A percentile compares a stretch with the other conserved stretches of the same genome.
Evolutionary conservation across 2,329 filamentous ascomycete genomes (phyloP).

Genomic region (Shiraia sp.): DNA sequence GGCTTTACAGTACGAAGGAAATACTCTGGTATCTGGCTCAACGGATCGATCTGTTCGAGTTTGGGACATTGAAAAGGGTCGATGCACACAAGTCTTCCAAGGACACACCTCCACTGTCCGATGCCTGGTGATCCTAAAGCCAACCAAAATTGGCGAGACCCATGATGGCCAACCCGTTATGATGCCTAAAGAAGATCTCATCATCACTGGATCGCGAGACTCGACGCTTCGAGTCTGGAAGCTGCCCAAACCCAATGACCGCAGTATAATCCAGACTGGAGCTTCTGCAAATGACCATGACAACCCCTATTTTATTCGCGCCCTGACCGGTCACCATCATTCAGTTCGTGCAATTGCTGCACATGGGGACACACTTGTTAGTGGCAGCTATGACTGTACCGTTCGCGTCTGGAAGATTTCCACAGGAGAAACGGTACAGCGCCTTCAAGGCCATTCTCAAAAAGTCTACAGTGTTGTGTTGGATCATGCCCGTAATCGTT

Average conservation of each 20-base stretch:
- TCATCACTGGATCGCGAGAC: constrained; percentile 95
- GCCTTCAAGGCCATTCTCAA: constrained; percentile 81
- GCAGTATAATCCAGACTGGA: constrained; percentile 76
- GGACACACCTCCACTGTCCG: constrained; percentile 97
- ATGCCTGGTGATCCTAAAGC: constrained; percentile 92
- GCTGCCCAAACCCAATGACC: constrained; percentile 78
- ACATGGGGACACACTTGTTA: constrained; percentile 92
- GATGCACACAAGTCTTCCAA: constrained; percentile 94
- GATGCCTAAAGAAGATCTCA: constrained; percentile 91
- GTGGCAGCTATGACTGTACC: constrained; percentile 93
- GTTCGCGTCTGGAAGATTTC: constrained; percentile 98
- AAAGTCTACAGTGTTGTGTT: constrained; percentile 98
- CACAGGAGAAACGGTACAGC: constrained; percentile 84
- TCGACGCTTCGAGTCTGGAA: constrained; percentile 94
- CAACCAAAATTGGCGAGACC: constrained; percentile 73
- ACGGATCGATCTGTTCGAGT: constrained; percentile 98
- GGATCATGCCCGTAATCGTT: constrained; percentile 87
- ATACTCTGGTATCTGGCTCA: constrained; percentile 91
- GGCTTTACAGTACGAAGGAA: constrained; percentile 95
- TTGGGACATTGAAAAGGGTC: constrained; percentile 94
- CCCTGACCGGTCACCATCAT: constrained; percentile 82
- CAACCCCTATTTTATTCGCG: constrained; percentile 93
- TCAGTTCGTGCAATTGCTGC: constrained; percentile 96
- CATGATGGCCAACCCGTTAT: constrained; percentile 75
- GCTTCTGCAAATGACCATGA: constrained; percentile 74